Percentiles rank a stretch among this genome's conserved stretches.
Evolutionary conservation across 192 early-diverging fungal genomes (phyloP).

Genomic region (Coemansia umbellata): DNA sequence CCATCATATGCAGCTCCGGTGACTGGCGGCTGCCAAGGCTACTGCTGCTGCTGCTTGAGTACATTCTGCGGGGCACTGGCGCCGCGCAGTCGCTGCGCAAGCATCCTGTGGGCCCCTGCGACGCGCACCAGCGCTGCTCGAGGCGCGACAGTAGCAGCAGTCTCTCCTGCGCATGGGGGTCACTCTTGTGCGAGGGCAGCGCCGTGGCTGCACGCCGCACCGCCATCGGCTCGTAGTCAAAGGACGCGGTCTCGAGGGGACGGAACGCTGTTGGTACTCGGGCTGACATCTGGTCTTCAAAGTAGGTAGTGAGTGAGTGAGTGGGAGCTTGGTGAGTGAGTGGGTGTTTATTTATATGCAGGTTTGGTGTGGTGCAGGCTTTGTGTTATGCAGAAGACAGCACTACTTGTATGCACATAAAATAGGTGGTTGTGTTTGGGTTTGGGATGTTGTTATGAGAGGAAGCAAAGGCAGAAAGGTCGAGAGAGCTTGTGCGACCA

Average conservation of each 20-base stretch:
- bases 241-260: constrained; percentile 40
- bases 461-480: neutral
- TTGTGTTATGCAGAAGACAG: neutral
- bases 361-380: neutral
- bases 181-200: constrained; percentile 22
- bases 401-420: constrained; percentile 10
- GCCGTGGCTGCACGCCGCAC: constrained; percentile 37
- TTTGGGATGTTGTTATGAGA: neutral
- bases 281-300: constrained; percentile 19
- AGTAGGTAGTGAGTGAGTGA: too few species aligned
- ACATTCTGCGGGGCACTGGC: constrained; percentile 31
- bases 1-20: constrained; percentile 18
- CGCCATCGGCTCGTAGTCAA: constrained; percentile 3
- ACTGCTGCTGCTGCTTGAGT: neutral
- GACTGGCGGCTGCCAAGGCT: constrained; percentile 3
- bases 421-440: neutral
- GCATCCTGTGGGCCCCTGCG: constrained; percentile 5
- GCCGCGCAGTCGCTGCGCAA: constrained; percentile 29
- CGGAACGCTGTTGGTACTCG: constrained; percentile 49
- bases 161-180: constrained; percentile 25
- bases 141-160: constrained; percentile 34
- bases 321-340: neutral
- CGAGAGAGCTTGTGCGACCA: too few species aligned
- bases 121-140: constrained; percentile 45
- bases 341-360: neutral